Evolutionary conservation across 2,329 filamentous ascomycete genomes (phyloP).

Genomic region (Chrysosporium queenslandicum): DNA sequence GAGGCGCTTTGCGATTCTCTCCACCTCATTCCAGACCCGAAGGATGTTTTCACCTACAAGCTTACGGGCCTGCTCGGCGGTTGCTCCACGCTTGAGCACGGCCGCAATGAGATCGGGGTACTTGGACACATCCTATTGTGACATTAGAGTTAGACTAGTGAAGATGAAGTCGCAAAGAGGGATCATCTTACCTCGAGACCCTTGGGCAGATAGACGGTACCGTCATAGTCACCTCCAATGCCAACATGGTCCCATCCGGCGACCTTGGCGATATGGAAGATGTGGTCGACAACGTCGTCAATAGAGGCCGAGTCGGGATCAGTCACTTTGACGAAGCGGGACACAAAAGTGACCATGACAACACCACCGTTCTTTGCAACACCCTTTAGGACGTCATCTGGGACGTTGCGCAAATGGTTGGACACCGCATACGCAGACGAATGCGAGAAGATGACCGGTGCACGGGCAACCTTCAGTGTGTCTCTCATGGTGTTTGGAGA

Average conservation of each 20-base stretch:
- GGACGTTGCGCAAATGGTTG: slow-evolving; percentile 33
- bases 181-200: slow-evolving; percentile 20
- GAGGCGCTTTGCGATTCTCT: slow-evolving; percentile 16
- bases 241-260: slow-evolving; percentile 31
- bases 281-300: slow-evolving; percentile 32
- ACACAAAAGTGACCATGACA: slow-evolving; percentile 35
- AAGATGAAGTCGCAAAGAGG: neutral
- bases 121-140: slow-evolving; percentile 19
- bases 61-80: slow-evolving; percentile 31
- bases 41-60: slow-evolving; percentile 34
- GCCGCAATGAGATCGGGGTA: slow-evolving; percentile 18
- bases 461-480: slow-evolving; percentile 18
- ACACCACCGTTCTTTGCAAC: slow-evolving; percentile 33
- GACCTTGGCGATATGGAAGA: slow-evolving; percentile 26
- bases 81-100: slow-evolving; percentile 31
- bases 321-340: slow-evolving; percentile 25
- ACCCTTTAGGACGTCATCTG: slow-evolving; percentile 32
- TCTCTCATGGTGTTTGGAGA: slow-evolving; percentile 22
- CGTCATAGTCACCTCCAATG: slow-evolving; percentile 29
- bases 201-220: slow-evolving; percentile 19
- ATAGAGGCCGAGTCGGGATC: slow-evolving; percentile 26
- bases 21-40: slow-evolving; percentile 20
- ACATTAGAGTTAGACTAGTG: neutral
- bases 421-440: slow-evolving; percentile 20
- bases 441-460: slow-evolving; percentile 23